Conservation (phyloP, 495 filamentous ascomycete species). For the Podospora pseudopauciseta region DNA sequence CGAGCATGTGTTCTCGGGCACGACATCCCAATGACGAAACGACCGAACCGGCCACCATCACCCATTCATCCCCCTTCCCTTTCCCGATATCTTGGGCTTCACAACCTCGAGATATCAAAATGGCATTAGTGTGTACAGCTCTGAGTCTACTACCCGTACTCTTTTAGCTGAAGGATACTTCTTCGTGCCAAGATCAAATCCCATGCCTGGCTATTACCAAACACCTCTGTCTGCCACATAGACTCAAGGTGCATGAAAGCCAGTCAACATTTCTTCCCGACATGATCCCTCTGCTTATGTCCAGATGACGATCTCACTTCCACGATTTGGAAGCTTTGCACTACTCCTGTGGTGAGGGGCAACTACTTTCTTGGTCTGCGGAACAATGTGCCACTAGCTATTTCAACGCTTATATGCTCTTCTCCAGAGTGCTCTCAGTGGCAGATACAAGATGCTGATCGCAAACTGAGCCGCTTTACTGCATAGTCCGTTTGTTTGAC, state of each 20-base stretch:
- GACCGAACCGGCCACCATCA: neutral
- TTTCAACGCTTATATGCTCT: neutral
- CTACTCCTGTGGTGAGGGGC: neutral
- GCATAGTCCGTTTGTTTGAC: slow-evolving; percentile 6
- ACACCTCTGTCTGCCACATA: slow-evolving; percentile 64
- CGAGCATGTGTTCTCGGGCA: neutral
- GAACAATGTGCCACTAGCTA: neutral
- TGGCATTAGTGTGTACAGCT: slow-evolving; percentile 99
- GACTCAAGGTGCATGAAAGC: slow-evolving; percentile 81
- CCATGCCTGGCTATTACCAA: slow-evolving; percentile 81
- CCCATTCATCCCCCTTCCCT: slow-evolving; percentile 5
- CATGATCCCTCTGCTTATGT: neutral
- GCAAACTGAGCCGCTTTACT: neutral
- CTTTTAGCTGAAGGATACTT: slow-evolving; percentile 90
- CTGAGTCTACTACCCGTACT: slow-evolving; percentile 63
- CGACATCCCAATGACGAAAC: neutral
- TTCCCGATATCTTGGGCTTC: neutral
- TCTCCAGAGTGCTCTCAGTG: neutral
- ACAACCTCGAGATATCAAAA: slow-evolving; percentile 24
- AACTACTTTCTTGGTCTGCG: neutral
- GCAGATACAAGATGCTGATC: neutral
- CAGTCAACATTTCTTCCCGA: slow-evolving; percentile 58
- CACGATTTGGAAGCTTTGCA: neutral
- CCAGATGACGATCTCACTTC: neutral
- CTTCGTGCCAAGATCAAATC: slow-evolving; percentile 84